Evolutionary conservation across 139 green algal genomes (phyloP).

Genomic region (Dunaliella primolecta): DNA sequence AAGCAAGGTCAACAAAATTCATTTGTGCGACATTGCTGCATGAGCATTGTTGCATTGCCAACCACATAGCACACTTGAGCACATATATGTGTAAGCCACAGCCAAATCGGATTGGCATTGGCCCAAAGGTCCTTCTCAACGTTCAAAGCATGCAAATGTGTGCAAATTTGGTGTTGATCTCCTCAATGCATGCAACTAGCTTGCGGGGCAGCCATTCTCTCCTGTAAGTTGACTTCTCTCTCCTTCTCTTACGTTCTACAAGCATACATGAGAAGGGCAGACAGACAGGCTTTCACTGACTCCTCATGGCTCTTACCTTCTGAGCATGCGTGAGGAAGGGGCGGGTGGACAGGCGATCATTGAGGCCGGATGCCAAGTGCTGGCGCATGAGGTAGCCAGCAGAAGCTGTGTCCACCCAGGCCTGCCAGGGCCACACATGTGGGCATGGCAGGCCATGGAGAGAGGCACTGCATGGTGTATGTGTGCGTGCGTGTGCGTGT

Average conservation of each 20-base stretch:
- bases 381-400: conserved; percentile 82
- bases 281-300: too few relatives aligned
- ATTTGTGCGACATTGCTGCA: background rate
- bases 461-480: conserved; percentile 23
- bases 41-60: background rate
- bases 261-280: too few relatives aligned
- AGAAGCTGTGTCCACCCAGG: conserved; percentile 64
- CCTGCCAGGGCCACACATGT: conserved; percentile 76
- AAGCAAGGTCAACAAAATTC: background rate
- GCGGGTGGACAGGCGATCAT: conserved; percentile 83
- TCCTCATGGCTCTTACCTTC: too few relatives aligned
- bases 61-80: too few relatives aligned
- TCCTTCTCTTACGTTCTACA: too few relatives aligned
- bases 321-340: conserved; percentile 89
- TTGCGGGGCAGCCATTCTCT: background rate
- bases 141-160: too few relatives aligned
- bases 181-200: too few relatives aligned
- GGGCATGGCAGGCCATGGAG: conserved; percentile 43
- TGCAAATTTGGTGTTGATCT: too few relatives aligned
- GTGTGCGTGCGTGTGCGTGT: background rate
- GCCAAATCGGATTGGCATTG: too few relatives aligned
- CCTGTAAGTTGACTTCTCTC: background rate
- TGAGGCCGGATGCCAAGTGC: conserved; percentile 81
- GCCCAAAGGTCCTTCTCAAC: too few relatives aligned
- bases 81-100: too few relatives aligned